A percentile compares a stretch with the other conserved stretches of the same genome.
Evolutionary conservation across 1,139 yeast genomes (phyloP).

Genomic region (Geotrichum candidum): DNA sequence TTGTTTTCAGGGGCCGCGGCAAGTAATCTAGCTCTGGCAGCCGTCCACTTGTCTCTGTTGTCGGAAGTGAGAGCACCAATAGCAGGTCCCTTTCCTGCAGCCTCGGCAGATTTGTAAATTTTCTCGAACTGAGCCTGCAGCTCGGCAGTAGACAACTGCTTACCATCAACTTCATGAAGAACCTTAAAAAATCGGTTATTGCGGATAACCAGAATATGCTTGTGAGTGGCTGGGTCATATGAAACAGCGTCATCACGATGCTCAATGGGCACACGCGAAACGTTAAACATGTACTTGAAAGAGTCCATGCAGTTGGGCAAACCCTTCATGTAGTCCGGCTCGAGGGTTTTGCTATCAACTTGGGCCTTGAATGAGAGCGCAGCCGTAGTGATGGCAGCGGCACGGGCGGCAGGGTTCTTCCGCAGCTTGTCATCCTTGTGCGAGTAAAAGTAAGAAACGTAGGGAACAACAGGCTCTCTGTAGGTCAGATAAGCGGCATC

Average conservation of each 20-base stretch:
- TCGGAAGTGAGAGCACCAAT: constrained; percentile 78
- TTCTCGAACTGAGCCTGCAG: constrained; percentile 60
- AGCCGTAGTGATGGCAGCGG: constrained; percentile 51
- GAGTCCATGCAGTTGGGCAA: constrained; percentile 92
- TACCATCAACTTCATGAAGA: constrained; percentile 48
- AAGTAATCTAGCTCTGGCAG: constrained; percentile 52
- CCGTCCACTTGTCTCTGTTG: constrained; percentile 79
- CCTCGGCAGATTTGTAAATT: constrained; percentile 43
- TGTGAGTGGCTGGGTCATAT: constrained; percentile 50
- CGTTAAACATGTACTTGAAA: constrained; percentile 86
- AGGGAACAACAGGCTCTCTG: constrained; percentile 91
- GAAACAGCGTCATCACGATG: constrained; percentile 33
- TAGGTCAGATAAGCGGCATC: constrained; percentile 86
- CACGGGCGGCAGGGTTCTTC: constrained; percentile 67
- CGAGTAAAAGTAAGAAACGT: constrained; percentile 82
- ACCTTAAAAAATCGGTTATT: constrained; percentile 82
- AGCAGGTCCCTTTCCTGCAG: constrained; percentile 45
- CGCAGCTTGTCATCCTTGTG: constrained; percentile 60
- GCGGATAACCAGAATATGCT: constrained; percentile 65
- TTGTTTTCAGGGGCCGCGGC: constrained; percentile 50
- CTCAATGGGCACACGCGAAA: constrained; percentile 69
- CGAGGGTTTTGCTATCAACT: constrained; percentile 38
- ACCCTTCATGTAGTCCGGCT: constrained; percentile 75
- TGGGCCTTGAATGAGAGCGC: constrained; percentile 37
- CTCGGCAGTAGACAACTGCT: constrained; percentile 52